Conservation (phyloP, 139 green algal species). For the Closterium sp. region DNA sequence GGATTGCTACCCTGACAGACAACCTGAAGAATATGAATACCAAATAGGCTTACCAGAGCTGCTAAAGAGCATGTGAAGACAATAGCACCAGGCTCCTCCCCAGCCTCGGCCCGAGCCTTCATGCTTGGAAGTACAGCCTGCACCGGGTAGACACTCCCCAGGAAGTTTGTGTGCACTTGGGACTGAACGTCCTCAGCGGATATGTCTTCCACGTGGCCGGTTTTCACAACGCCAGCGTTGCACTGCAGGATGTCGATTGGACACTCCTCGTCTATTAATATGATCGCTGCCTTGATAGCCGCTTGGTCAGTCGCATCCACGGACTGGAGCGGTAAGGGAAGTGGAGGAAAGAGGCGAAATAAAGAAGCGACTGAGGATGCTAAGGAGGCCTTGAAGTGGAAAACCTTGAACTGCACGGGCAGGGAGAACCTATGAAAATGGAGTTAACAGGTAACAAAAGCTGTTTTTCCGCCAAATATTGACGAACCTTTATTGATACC, state of each 20-base stretch:
- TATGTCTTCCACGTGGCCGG: constrained; percentile 11
- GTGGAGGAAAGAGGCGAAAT: background rate
- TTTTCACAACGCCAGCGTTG: constrained; percentile 18
- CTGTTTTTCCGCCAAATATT: too few species aligned
- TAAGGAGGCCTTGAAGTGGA: background rate
- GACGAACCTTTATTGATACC: background rate
- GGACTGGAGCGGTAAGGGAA: background rate
- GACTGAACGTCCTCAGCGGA: background rate
- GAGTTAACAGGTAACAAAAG: too few species aligned
- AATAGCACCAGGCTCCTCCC: constrained; percentile 10
- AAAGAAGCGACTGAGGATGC: background rate
- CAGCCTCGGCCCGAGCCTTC: background rate
- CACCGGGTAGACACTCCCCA: constrained; percentile 15
- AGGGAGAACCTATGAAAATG: background rate
- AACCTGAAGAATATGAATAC: background rate
- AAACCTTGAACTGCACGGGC: background rate
- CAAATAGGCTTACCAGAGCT: background rate
- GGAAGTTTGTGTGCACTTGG: constrained; percentile 12
- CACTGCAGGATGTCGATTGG: constrained; percentile 11
- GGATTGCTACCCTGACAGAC: background rate
- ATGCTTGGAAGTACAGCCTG: constrained; percentile 27
- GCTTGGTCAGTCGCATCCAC: background rate
- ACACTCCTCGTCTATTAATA: background rate
- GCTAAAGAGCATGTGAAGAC: constrained; percentile 22
- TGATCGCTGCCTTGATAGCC: background rate